These are phyloP conservation scores for Dionaea muscipula DNA, from an alignment of 179 eudicot genomes.

Conservation along the genomic window DNA sequence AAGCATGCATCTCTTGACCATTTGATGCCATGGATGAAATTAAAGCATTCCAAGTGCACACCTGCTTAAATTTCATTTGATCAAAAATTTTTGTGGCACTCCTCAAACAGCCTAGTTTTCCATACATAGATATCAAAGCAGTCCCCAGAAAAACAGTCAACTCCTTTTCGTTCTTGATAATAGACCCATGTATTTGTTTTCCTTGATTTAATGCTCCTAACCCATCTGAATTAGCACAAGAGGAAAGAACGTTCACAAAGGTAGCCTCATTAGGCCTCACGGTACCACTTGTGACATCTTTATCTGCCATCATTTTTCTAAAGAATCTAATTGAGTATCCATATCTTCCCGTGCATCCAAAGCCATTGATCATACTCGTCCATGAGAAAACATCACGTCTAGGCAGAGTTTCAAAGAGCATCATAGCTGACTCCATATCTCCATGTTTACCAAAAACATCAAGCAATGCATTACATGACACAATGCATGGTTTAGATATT, in stretches of 20 bases:
- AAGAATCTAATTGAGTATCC: constrained; percentile 27
- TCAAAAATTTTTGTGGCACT: constrained; percentile 31
- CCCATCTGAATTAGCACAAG: constrained; percentile 26
- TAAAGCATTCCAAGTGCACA: constrained; percentile 44
- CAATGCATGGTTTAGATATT: constrained; percentile 32
- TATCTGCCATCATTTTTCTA: constrained; percentile 30
- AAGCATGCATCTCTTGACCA: constrained; percentile 36
- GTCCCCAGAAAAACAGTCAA: constrained; percentile 32
- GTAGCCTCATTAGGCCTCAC: constrained; percentile 51
- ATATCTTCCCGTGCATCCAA: constrained; percentile 22
- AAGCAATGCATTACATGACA: constrained; percentile 45
- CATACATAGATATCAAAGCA: constrained; percentile 41
- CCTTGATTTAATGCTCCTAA: constrained; percentile 27
- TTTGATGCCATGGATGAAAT: constrained; percentile 39
- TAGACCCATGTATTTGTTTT: constrained; percentile 45
- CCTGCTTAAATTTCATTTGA: constrained; percentile 23
- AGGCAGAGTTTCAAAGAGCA: constrained; percentile 28
- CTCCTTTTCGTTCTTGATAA: constrained; percentile 35
- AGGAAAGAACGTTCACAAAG: constrained; percentile 37
- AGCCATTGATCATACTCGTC: constrained; percentile 52
- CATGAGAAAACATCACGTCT: constrained; percentile 42
- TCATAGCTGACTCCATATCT: constrained; percentile 29
- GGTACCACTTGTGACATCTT: constrained; percentile 17
- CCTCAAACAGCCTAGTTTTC: constrained; percentile 35
- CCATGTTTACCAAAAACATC: constrained; percentile 33